phyloP scores from a whole-genome alignment of 2,329 filamentous ascomycete genomes.

The Immersiporthe knoxdaviesiana region DNA sequence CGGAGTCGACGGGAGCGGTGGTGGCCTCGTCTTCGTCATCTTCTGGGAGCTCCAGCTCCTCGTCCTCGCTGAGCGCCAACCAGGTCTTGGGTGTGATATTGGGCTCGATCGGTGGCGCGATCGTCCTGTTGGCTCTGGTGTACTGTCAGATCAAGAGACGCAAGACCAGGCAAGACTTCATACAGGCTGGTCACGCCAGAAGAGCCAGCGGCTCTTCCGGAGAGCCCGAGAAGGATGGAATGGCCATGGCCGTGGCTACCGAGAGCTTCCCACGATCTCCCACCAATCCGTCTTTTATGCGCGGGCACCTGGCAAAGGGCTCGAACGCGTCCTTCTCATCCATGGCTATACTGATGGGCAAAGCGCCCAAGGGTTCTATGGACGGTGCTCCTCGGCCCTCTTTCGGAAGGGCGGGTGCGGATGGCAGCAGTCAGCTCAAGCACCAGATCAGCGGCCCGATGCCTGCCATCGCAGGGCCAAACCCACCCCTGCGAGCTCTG shows the following conservation, averaged over 20 bases:
- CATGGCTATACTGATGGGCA: conserved; percentile 69
- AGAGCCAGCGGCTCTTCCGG: conserved; percentile 45
- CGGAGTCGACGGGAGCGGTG: conserved; percentile 34
- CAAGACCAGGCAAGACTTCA: conserved; percentile 57
- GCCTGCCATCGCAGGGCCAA: conserved; percentile 44
- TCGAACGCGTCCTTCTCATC: conserved; percentile 65
- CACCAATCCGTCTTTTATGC: conserved; percentile 45
- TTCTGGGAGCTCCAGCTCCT: conserved; percentile 35
- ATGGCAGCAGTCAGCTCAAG: conserved; percentile 62
- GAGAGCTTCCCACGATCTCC: conserved; percentile 43
- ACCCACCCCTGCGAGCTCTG: conserved; percentile 22
- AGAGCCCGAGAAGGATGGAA: conserved; percentile 60
- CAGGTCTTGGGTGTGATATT: conserved; percentile 79
- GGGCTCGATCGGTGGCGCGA: conserved; percentile 77
- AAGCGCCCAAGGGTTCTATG: conserved; percentile 36
- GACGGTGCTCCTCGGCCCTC: conserved; percentile 15
- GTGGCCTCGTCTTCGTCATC: conserved; percentile 33
- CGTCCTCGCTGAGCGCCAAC: conserved; percentile 43
- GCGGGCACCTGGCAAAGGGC: conserved; percentile 55
- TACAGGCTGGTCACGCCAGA: conserved; percentile 50
- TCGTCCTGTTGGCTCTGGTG: conserved; percentile 70
- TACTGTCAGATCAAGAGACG: conserved; percentile 69
- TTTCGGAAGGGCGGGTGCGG: conserved; percentile 8
- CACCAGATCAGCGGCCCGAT: conserved; percentile 65
- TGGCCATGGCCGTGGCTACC: conserved; percentile 47